phyloP scores from a whole-genome alignment of 2,329 filamentous ascomycete species.

The Nemania bipapillata region DNA sequence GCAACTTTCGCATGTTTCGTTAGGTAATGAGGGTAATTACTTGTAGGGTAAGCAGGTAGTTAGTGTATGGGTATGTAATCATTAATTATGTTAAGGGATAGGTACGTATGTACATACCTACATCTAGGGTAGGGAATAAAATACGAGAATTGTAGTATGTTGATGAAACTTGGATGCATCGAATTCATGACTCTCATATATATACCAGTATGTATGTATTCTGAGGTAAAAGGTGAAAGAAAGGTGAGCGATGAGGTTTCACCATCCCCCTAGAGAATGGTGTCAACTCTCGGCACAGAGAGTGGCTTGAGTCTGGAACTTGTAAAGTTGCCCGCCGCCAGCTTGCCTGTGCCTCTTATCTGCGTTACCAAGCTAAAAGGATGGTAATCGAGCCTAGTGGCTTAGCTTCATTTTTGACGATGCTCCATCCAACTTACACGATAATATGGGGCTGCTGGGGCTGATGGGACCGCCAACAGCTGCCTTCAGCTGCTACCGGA shows the following conservation, averaged over 20 bases:
- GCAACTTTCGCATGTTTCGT: background rate
- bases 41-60: too few species aligned
- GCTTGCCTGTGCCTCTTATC: conserved; percentile 14
- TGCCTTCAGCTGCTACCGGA: background rate
- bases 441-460: background rate
- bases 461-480: background rate
- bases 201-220: too few species aligned
- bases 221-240: background rate
- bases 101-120: background rate
- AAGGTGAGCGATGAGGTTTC: conserved; percentile 2
- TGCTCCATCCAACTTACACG: background rate
- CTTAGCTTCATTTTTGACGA: conserved; percentile 8
- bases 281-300: conserved; percentile 1
- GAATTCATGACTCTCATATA: background rate
- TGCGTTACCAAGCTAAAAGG: conserved; percentile 12
- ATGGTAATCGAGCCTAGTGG: background rate
- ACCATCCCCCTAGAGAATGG: conserved; percentile 14
- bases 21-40: background rate
- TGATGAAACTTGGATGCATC: background rate
- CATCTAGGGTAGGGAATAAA: background rate
- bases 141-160: background rate
- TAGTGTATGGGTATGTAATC: too few species aligned
- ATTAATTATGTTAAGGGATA: background rate
- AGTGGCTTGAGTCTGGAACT: conserved; percentile 32
- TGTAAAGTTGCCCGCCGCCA: background rate